Base-by-base conservation (phyloP, 805 yeast genomes). In the Torulaspora indica region DNA sequence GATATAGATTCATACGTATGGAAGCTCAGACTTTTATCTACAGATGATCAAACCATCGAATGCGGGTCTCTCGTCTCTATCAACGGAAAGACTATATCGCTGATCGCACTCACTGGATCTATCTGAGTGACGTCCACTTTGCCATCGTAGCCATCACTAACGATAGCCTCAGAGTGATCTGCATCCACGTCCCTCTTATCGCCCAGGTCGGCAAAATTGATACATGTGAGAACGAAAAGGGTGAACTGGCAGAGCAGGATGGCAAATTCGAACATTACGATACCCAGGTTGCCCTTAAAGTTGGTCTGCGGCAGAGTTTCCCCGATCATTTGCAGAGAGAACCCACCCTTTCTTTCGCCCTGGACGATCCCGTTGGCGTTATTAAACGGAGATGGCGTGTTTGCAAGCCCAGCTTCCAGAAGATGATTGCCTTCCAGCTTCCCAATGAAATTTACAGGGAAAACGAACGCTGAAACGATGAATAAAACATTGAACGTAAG, bases 61-160 rank as follows among this genome's bases (percentile, higher is more conserved):
- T 31, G 15, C 6, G 34, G 29, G 15, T 34, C n/a, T 29, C 44
- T 23, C 46, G 47, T 32, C 58, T 53, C n/a, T 47, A 40, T 22
- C 38, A 45, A 6, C n/a, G 44, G 27, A 10, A 35, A 40, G 22
- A 47, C 15, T 8, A 66, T 52, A n/a, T 47, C 52, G 4, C 56
- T 38, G 18, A 60, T 56, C 1, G 68, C 56, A 4, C 47, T 45
- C 5, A 53, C 22, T 7, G 73, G 72, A 40, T 68, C 64, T 4
- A 75, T 56, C 20, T 57, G 58, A 6, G 69, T 62, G 2, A 72
- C 58, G 14, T 56, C 47, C 1, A 70, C 60, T 22, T 66, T 57
- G 0, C 80, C 79, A 34, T 71, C 70, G 48, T 66, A 72, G 1
- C 79, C 79, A 53, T 75, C 78, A 30, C 64, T 64, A 40, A 51